Conservation (phyloP, 2,329 filamentous ascomycete species). For the Didymella exigua region DNA sequence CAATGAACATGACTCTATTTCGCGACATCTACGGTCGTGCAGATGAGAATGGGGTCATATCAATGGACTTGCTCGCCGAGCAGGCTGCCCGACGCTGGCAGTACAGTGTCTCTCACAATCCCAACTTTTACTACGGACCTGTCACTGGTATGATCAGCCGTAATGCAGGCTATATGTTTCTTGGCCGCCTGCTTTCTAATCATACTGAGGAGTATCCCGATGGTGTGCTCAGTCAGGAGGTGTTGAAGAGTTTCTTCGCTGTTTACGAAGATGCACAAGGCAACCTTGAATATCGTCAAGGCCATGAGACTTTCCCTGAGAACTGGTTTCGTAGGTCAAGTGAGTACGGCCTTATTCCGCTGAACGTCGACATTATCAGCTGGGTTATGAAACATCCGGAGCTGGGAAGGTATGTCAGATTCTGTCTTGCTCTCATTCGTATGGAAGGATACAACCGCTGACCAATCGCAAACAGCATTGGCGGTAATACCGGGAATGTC, state of each 20-base stretch:
- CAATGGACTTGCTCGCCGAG: conserved; percentile 30
- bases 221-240: conserved; percentile 28
- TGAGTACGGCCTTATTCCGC: conserved; percentile 55
- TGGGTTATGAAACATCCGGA: conserved; percentile 24
- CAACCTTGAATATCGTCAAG: conserved; percentile 48
- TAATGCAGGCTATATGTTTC: conserved; percentile 50
- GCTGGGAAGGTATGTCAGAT: conserved; percentile 23
- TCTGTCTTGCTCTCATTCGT: background rate
- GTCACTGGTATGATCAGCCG: conserved; percentile 57
- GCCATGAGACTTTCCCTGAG: conserved; percentile 59
- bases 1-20: conserved; percentile 52
- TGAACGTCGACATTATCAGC: conserved; percentile 26
- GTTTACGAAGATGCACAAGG: conserved; percentile 51
- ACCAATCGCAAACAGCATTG: conserved; percentile 41
- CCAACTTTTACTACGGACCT: conserved; percentile 61
- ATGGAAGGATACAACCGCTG: background rate
- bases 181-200: conserved; percentile 42
- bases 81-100: conserved; percentile 50
- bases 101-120: conserved; percentile 58
- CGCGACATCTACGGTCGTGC: conserved; percentile 51
- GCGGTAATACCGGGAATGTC: conserved; percentile 59
- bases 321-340: conserved; percentile 58
- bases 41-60: conserved; percentile 22
- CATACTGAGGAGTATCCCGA: conserved; percentile 23
- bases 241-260: conserved; percentile 56